These are phyloP conservation scores for Corchorus olitorius DNA, from an alignment of 345 rosid genomes.

Conservation along the genomic window DNA sequence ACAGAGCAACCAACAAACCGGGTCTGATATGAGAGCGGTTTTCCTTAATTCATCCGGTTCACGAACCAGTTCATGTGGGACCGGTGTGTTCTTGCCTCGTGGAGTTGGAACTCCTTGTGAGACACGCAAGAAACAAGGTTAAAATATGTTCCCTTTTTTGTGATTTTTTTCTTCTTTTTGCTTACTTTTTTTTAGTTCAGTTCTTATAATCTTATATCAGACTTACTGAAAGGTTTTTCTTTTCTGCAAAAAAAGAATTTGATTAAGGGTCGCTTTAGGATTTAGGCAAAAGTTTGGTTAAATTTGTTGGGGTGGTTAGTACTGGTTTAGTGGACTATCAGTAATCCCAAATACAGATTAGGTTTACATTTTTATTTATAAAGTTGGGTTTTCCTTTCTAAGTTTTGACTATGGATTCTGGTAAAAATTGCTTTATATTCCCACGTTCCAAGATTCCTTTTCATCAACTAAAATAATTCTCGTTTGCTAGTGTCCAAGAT, in stretches of 20 bases:
- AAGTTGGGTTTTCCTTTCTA: background rate
- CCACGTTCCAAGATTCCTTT: slow-evolving; percentile 34
- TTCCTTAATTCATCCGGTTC: slow-evolving; percentile 55
- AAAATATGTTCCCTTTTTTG: background rate
- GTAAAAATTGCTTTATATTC: background rate
- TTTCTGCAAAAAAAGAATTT: background rate
- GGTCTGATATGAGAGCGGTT: slow-evolving; percentile 66
- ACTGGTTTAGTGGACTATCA: slow-evolving; percentile 14
- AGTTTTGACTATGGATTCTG: slow-evolving; percentile 3
- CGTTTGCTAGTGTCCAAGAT: slow-evolving; percentile 19
- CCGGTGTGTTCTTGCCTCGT: slow-evolving; percentile 92
- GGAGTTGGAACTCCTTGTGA: slow-evolving; percentile 38
- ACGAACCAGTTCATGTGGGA: slow-evolving; percentile 59
- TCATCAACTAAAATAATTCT: slow-evolving; percentile 21
- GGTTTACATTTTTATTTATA: slow-evolving; percentile 10
- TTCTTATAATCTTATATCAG: background rate
- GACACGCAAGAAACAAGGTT: slow-evolving; percentile 68
- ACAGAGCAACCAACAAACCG: slow-evolving; percentile 33
- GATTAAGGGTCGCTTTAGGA: background rate
- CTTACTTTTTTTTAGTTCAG: background rate
- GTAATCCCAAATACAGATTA: slow-evolving; percentile 1
- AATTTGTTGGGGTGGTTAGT: slow-evolving; percentile 27
- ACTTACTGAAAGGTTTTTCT: background rate
- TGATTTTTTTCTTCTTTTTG: background rate
- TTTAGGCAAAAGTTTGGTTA: slow-evolving; percentile 11